phyloP scores from a whole-genome alignment of 23 red algal species.

The Porphyridium purpureum region DNA sequence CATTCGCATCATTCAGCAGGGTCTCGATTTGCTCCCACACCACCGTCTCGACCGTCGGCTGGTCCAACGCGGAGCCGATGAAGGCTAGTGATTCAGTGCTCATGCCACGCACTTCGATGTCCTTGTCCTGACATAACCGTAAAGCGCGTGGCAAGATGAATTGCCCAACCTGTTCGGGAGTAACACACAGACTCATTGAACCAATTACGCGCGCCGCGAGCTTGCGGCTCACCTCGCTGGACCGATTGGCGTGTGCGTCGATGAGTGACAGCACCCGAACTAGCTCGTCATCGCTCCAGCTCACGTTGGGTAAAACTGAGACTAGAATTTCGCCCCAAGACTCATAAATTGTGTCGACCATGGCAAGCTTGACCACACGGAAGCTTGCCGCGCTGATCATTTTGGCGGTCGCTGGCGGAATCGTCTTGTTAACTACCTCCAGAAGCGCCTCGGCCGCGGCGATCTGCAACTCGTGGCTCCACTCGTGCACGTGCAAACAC shows the following conservation, averaged over 20 bases:
- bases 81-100: slow-evolving; percentile 41
- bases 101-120: slow-evolving; percentile 54
- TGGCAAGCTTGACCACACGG: not conserved
- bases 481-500: slow-evolving; percentile 29
- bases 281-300: slow-evolving; percentile 28
- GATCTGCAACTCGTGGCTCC: slow-evolving; percentile 58
- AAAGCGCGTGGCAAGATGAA: slow-evolving; percentile 18
- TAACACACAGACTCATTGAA: slow-evolving; percentile 14
- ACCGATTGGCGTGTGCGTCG: slow-evolving; percentile 30
- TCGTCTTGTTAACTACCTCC: not conserved
- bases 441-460: slow-evolving; percentile 1
- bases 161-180: slow-evolving; percentile 3
- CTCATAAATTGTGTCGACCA: not conserved
- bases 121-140: slow-evolving; percentile 11
- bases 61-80: slow-evolving; percentile 24
- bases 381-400: not conserved
- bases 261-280: slow-evolving; percentile 30
- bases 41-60: slow-evolving; percentile 13
- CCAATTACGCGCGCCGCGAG: slow-evolving; percentile 32
- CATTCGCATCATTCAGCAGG: slow-evolving; percentile 10
- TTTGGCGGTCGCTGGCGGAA: not conserved
- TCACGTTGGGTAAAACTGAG: slow-evolving; percentile 25
- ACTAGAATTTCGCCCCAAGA: slow-evolving; percentile 34
- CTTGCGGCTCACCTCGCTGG: slow-evolving; percentile 17
- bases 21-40: slow-evolving; percentile 19